Conservation (phyloP, 2,329 filamentous ascomycete species). For the Neopestalotiopsis sp. region DNA sequence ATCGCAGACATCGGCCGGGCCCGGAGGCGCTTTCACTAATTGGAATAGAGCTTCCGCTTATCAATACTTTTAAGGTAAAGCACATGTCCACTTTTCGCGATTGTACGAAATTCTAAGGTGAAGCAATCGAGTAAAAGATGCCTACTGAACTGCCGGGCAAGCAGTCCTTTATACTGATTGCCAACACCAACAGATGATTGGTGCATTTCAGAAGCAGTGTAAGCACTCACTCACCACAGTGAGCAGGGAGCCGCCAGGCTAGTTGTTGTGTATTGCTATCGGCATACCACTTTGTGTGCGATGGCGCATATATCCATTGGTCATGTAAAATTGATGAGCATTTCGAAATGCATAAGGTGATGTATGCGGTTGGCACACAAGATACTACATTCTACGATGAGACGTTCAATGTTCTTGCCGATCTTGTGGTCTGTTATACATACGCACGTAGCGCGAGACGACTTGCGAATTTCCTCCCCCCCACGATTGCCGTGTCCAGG, state of each 20-base stretch:
- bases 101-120: background rate
- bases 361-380: too few relatives aligned
- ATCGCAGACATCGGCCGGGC: conserved; percentile 12
- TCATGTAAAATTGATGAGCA: too few relatives aligned
- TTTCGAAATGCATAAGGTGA: too few relatives aligned
- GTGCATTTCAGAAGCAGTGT: background rate
- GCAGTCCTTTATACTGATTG: background rate
- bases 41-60: background rate
- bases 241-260: too few relatives aligned
- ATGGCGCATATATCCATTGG: too few relatives aligned
- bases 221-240: background rate
- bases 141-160: background rate
- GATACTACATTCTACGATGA: too few relatives aligned
- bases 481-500: conserved; percentile 19
- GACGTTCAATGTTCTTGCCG: too few relatives aligned
- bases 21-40: conserved; percentile 2
- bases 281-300: too few relatives aligned
- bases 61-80: background rate
- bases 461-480: conserved; percentile 20
- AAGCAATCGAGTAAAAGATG: background rate
- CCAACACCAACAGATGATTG: background rate
- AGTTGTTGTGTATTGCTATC: too few relatives aligned
- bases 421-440: too few relatives aligned
- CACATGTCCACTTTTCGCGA: background rate
- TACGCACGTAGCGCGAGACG: background rate